These are phyloP conservation scores for Adiantum capillusveneris DNA, from an alignment of 75 land plant species.

Conservation along the genomic window DNA sequence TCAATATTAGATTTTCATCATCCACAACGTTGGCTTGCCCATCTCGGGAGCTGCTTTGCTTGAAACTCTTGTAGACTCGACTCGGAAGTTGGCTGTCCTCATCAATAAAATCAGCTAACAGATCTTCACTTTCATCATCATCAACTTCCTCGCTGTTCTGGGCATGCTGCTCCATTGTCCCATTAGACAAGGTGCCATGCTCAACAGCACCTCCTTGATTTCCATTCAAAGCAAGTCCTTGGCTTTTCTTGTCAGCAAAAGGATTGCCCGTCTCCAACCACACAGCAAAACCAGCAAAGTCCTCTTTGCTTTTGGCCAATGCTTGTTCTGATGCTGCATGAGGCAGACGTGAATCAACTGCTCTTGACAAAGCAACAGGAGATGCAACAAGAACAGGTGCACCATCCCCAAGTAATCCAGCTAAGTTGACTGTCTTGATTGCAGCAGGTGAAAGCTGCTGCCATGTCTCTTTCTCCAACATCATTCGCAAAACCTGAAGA, in stretches of 20 bases:
- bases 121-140: conserved; percentile 95
- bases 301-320: conserved; percentile 16
- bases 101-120: conserved; percentile 96
- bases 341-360: conserved; percentile 17
- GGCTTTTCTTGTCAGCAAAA: conserved; percentile 38
- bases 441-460: conserved; percentile 59
- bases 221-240: not conserved
- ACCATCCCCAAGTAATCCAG: conserved; percentile 90
- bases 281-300: conserved; percentile 47
- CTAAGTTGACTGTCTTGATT: conserved; percentile 63
- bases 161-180: conserved; percentile 5
- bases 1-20: conserved; percentile 57
- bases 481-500: conserved; percentile 78
- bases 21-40: conserved; percentile 5
- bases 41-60: conserved; percentile 8
- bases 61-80: conserved; percentile 35
- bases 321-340: conserved; percentile 2
- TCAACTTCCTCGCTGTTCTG: conserved; percentile 4
- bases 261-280: conserved; percentile 81
- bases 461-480: conserved; percentile 88
- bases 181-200: not conserved
- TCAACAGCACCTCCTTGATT: not conserved
- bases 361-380: conserved; percentile 3
- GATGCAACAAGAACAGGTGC: conserved; percentile 52
- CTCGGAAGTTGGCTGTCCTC: conserved; percentile 98